Evolutionary conservation across 1,284 basidiomycete species (phyloP), one percentile per base, ranked within the genome.

Genomic region (Sanghuangporus weigelae): DNA sequence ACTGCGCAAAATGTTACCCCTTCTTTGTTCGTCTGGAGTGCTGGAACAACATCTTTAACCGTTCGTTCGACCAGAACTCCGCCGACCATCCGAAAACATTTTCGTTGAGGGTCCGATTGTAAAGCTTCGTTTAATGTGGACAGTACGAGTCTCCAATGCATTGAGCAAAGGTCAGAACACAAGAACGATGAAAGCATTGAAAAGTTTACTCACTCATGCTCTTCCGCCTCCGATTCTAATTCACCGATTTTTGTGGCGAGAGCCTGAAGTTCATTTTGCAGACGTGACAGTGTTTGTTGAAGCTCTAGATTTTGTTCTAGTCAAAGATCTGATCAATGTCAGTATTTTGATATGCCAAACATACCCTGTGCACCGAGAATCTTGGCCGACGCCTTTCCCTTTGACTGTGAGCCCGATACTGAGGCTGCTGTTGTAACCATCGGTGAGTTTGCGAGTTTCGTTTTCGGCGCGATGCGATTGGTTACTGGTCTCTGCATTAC

Each of bases 51-150:
- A 70, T 99, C 97, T 73, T 92, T 89, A 53, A 99, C 97, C 0
- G 95, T 98, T 55, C 96, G 84, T 75, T 99, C 95, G 31, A 98
- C 96, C 8, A 99, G 84, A 2, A 98, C 90, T 36, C 96, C 97
- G 11, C 97, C 97, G 66, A 99, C 92, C 68, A 99, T 82, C 57
- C 97, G 88, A 78, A 98, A 99, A 77, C 97, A 99, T 77, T 94
- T 95, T 66, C 97, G 87, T 72, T 88, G 83, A 26, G 96, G 95
- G 65, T 96, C 93, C 64, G 84, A 83, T 38, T 79, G 81, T 49
- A 92, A 79, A 7, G 87, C 87, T 69, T 95, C 89, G 64, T 89
- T 84, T 35, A 99, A 78, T 1, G 96, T 98, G 1, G 84, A 84
- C 53, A 99, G 83, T 8, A 99, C 97, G 16, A 99, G 81, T 49